Conservation (phyloP, 345 rosid genomes). For the Leavenworthia alabamica region DNA sequence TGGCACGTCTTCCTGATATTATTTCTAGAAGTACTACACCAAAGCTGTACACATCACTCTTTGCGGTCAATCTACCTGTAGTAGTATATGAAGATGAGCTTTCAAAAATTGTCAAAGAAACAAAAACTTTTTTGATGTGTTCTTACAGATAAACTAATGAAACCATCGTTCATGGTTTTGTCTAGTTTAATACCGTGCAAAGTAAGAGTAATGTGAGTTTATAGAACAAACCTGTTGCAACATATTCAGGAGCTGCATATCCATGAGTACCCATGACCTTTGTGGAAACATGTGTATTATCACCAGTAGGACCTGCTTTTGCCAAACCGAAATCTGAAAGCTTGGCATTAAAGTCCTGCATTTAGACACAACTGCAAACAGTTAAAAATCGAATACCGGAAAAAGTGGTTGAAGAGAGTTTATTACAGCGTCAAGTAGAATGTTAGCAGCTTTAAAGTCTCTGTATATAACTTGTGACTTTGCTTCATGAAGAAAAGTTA, state of each 20-base stretch:
- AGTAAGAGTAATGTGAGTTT: not conserved
- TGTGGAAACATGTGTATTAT: conserved; percentile 89
- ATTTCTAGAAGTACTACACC: conserved; percentile 66
- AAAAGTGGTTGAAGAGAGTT: conserved; percentile 8
- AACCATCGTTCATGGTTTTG: not conserved
- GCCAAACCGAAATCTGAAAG: conserved; percentile 97
- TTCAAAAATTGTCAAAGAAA: not conserved
- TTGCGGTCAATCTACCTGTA: conserved; percentile 54
- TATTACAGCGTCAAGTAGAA: conserved; percentile 78
- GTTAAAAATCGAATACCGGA: not conserved
- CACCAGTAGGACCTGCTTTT: conserved; percentile 99
- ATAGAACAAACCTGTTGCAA: conserved; percentile 73
- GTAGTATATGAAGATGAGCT: conserved; percentile 14
- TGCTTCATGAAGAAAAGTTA: conserved; percentile 85
- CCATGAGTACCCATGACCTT: conserved; percentile 94
- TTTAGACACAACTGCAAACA: not conserved
- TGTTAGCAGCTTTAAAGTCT: conserved; percentile 94
- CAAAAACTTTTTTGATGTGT: not conserved
- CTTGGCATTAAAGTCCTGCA: conserved; percentile 82
- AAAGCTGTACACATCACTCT: conserved; percentile 70
- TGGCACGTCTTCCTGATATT: conserved; percentile 51
- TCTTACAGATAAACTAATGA: not conserved
- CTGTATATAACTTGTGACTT: conserved; percentile 93
- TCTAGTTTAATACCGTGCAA: not conserved
- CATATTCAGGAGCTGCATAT: conserved; percentile 95